Percentiles rank a stretch among this genome's conserved stretches.
phyloP scores from a whole-genome alignment of 1,284 basidiomycete species.

The Cryptococcus depauperatus region DNA sequence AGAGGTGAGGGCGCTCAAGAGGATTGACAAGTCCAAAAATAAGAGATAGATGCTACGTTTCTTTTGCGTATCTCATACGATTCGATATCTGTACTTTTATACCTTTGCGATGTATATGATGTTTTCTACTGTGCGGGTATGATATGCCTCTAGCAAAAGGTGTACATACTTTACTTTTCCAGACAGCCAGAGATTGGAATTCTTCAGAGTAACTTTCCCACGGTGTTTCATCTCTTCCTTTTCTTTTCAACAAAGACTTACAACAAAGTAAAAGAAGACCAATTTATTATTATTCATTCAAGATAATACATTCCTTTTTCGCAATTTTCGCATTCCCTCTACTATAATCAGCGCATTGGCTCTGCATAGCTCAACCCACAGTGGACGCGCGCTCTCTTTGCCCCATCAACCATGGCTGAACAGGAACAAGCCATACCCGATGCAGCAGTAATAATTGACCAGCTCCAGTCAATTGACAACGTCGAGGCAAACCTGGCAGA shows the following conservation, averaged over 20 bases:
- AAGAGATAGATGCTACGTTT: slow-evolving; percentile 27
- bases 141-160: background rate
- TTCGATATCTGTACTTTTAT: background rate
- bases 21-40: slow-evolving; percentile 37
- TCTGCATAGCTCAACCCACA: too few species aligned
- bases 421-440: background rate
- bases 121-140: background rate
- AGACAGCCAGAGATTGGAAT: too few species aligned
- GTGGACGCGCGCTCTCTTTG: too few species aligned
- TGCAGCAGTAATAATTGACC: slow-evolving; percentile 18
- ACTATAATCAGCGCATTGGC: too few species aligned
- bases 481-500: slow-evolving; percentile 34
- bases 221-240: too few species aligned
- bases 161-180: too few species aligned
- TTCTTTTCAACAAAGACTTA: too few species aligned
- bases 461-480: slow-evolving; percentile 25
- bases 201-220: too few species aligned
- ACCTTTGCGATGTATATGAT: background rate
- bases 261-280: too few species aligned
- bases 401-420: slow-evolving; percentile 45
- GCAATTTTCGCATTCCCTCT: too few species aligned
- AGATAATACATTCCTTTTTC: too few species aligned
- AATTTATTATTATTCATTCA: too few species aligned
- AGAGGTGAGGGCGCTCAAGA: slow-evolving; percentile 39
- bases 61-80: background rate